Conservation (phyloP, 1,139 yeast species). For the Zygosaccharomyces sapae region DNA sequence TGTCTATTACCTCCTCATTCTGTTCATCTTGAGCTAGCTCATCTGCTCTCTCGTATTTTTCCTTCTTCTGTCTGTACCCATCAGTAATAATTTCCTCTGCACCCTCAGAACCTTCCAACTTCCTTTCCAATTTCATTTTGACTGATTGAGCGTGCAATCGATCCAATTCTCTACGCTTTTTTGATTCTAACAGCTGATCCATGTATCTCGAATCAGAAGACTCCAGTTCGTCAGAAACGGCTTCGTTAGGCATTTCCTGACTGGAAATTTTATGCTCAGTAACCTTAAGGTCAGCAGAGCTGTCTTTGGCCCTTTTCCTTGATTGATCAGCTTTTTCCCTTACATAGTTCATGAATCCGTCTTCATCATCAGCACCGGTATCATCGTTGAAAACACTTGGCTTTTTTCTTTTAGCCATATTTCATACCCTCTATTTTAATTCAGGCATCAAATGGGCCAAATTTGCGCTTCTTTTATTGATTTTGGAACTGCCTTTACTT, state of each 20-base stretch:
- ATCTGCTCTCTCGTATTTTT: constrained; percentile 15
- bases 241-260: not conserved
- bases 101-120: constrained; percentile 6
- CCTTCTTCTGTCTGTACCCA: constrained; percentile 14
- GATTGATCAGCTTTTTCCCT: constrained; percentile 13
- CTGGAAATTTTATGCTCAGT: not conserved
- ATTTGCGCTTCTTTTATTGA: not conserved
- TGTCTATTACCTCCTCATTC: constrained; percentile 1
- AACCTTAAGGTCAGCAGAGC: constrained; percentile 6
- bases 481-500: not conserved
- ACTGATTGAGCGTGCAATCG: constrained; percentile 15
- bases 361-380: constrained; percentile 12
- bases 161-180: constrained; percentile 19
- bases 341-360: constrained; percentile 15
- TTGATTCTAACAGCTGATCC: constrained; percentile 14
- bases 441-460: not conserved
- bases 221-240: not conserved
- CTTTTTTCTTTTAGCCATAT: constrained; percentile 14
- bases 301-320: constrained; percentile 5
- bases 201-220: constrained; percentile 12
- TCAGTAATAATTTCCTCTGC: constrained; percentile 13
- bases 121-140: constrained; percentile 12
- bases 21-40: constrained; percentile 10
- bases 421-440: not conserved
- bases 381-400: constrained; percentile 16